A percentile compares a stretch with the other conserved stretches of the same genome.
phyloP scores from a whole-genome alignment of 2,329 filamentous ascomycete species.

The Bipolaris victoriae region DNA sequence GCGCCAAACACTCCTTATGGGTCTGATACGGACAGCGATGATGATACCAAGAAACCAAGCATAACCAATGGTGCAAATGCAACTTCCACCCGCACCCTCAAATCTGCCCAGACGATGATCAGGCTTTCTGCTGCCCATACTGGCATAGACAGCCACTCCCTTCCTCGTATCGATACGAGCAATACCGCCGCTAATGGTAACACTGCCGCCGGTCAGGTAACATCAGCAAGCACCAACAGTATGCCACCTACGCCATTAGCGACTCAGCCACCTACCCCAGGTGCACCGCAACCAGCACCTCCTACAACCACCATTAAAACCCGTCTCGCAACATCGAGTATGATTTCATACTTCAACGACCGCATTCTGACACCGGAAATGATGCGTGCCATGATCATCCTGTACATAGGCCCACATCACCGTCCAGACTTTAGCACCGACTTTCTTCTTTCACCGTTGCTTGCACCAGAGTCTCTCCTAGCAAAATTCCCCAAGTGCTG shows the following conservation, averaged over 20 bases:
- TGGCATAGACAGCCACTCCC: slow-evolving; percentile 32
- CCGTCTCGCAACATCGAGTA: slow-evolving; percentile 90
- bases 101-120: slow-evolving; percentile 45
- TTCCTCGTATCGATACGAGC: slow-evolving; percentile 30
- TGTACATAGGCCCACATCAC: slow-evolving; percentile 93
- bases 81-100: slow-evolving; percentile 35
- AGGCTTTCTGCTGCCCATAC: slow-evolving; percentile 50
- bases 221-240: slow-evolving; percentile 14
- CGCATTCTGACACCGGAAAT: slow-evolving; percentile 94
- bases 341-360: slow-evolving; percentile 98
- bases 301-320: slow-evolving; percentile 68
- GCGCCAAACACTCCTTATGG: slow-evolving; percentile 81
- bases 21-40: slow-evolving; percentile 69
- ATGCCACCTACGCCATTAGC: slow-evolving; percentile 29
- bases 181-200: slow-evolving; percentile 25
- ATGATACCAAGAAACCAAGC: slow-evolving; percentile 29
- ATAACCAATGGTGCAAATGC: slow-evolving; percentile 18
- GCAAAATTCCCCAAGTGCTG: slow-evolving; percentile 92
- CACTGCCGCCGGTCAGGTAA: slow-evolving; percentile 25
- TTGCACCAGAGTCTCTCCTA: slow-evolving; percentile 84
- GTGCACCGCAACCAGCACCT: slow-evolving; percentile 40
- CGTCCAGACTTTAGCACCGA: slow-evolving; percentile 91
- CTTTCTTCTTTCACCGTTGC: slow-evolving; percentile 85
- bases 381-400: slow-evolving; percentile 98
- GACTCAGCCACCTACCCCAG: slow-evolving; percentile 25